These are phyloP conservation scores for Angomonas deanei DNA, from an alignment of 208 protist genomes.

Conservation along the genomic window DNA sequence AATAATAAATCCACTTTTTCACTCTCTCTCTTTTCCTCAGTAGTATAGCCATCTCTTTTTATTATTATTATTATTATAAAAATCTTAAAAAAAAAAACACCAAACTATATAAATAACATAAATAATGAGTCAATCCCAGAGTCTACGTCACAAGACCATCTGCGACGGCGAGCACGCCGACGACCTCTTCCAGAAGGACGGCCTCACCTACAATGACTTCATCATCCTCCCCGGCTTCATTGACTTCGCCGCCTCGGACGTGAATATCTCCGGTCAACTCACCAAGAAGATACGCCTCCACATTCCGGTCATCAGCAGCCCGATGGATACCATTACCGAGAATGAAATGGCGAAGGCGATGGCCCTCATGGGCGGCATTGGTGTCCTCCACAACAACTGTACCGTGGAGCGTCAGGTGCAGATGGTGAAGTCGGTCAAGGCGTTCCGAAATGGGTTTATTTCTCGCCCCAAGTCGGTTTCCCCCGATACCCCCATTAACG, in stretches of 20 bases:
- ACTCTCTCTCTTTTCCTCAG: neutral
- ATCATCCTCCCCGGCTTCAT: slow-evolving; percentile 94
- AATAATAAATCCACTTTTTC: slow-evolving; percentile 5
- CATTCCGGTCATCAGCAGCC: slow-evolving; percentile 88
- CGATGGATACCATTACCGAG: slow-evolving; percentile 97
- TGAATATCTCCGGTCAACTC: slow-evolving; percentile 75
- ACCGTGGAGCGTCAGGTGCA: slow-evolving; percentile 87
- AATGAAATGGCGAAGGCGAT: slow-evolving; percentile 85
- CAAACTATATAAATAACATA: neutral
- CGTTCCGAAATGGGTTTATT: slow-evolving; percentile 97
- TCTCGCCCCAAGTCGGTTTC: slow-evolving; percentile 90
- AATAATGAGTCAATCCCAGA: slow-evolving; percentile 21
- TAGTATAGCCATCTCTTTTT: neutral
- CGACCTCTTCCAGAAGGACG: slow-evolving; percentile 79
- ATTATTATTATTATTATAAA: slow-evolving; percentile 8
- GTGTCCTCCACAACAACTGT: slow-evolving; percentile 96
- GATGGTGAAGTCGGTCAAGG: slow-evolving; percentile 92
- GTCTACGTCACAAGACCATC: slow-evolving; percentile 73
- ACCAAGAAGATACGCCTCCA: slow-evolving; percentile 92
- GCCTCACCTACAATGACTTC: slow-evolving; percentile 93
- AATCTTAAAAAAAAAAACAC: neutral
- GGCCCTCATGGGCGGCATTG: slow-evolving; percentile 94
- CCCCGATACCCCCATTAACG: slow-evolving; percentile 74
- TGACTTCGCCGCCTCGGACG: slow-evolving; percentile 88
- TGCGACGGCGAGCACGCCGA: slow-evolving; percentile 80